phyloP scores from a whole-genome alignment of 495 filamentous ascomycete genomes.

The Penicillium cinerascens region DNA sequence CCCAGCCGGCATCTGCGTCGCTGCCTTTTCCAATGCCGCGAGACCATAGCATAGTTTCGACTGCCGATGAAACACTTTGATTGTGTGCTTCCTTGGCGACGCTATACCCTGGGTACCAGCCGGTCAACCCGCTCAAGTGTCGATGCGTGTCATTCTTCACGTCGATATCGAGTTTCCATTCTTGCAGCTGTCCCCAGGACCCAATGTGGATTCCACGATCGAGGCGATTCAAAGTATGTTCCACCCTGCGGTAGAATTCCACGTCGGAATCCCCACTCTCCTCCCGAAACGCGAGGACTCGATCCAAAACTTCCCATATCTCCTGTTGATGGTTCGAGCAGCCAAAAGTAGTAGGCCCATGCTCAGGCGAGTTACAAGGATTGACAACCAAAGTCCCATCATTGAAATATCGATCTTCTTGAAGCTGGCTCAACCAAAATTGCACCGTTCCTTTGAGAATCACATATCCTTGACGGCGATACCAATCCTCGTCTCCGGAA shows the following conservation, averaged over 20 bases:
- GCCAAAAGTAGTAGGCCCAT: conserved; percentile 50
- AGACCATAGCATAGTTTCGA: conserved; percentile 7
- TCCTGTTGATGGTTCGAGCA: conserved; percentile 51
- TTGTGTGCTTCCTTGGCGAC: conserved; percentile 11
- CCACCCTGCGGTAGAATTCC: conserved; percentile 24
- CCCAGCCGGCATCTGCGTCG: conserved; percentile 53
- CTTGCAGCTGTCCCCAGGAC: conserved; percentile 45
- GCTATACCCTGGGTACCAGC: conserved; percentile 52
- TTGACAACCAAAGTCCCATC: conserved; percentile 50
- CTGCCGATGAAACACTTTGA: conserved; percentile 5
- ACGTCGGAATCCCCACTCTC: conserved; percentile 20
- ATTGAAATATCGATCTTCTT: conserved; percentile 43
- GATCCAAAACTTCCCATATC: conserved; percentile 41
- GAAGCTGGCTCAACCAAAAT: conserved; percentile 47
- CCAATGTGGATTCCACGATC: conserved; percentile 48
- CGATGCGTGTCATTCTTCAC: conserved; percentile 45
- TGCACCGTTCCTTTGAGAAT: conserved; percentile 44
- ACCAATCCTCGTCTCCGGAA: conserved; percentile 41
- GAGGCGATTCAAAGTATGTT: conserved; percentile 25
- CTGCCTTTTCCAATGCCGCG: conserved; percentile 5
- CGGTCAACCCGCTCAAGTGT: conserved; percentile 50
- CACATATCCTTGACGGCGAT: conserved; percentile 38
- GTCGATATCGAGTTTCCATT: conserved; percentile 51
- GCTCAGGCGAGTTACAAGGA: conserved; percentile 51
- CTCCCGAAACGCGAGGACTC: conserved; percentile 26